These are phyloP conservation scores for Whalleya microplaca DNA, from an alignment of 2,329 filamentous ascomycete genomes.

Conservation along the genomic window DNA sequence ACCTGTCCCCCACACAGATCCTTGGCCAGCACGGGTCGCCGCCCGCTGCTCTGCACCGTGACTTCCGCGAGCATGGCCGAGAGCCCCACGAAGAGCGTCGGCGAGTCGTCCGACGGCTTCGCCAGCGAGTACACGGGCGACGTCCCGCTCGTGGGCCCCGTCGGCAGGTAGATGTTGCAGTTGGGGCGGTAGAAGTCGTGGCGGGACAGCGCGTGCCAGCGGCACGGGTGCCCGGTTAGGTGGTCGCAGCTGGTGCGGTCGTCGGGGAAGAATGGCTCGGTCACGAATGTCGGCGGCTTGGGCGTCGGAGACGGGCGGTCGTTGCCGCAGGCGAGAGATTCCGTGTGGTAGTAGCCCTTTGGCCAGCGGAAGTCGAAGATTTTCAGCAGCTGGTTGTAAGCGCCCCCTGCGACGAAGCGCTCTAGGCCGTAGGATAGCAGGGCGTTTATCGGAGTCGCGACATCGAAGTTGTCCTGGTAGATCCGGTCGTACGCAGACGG, in stretches of 20 bases:
- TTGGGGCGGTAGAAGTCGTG: conserved; percentile 53
- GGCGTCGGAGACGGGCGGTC: conserved; percentile 42
- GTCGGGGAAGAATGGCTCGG: conserved; percentile 19
- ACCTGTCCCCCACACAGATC: too few relatives aligned
- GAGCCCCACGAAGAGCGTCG: conserved; percentile 54
- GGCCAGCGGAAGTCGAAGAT: conserved; percentile 60
- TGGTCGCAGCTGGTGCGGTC: conserved; percentile 41
- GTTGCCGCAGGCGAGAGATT: conserved; percentile 49
- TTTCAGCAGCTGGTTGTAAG: conserved; percentile 47
- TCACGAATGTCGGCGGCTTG: conserved; percentile 27
- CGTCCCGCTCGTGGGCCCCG: not conserved
- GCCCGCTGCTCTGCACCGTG: conserved; percentile 32
- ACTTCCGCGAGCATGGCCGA: conserved; percentile 52
- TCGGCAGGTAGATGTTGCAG: conserved; percentile 47
- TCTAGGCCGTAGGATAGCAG: conserved; percentile 55
- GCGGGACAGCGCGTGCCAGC: conserved; percentile 52
- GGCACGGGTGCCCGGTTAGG: conserved; percentile 40
- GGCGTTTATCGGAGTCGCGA: conserved; percentile 49
- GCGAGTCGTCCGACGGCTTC: conserved; percentile 50
- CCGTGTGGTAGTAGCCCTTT: conserved; percentile 52
- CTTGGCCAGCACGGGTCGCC: not conserved
- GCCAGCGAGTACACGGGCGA: conserved; percentile 51
- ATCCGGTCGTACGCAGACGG: conserved; percentile 50
- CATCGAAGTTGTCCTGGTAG: conserved; percentile 58
- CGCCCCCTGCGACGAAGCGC: conserved; percentile 55